Percentiles rank a stretch among this genome's conserved stretches.
These are phyloP conservation scores for Wickerhamomyces rabaulensis DNA, from an alignment of 805 yeast genomes.

Conservation along the genomic window DNA sequence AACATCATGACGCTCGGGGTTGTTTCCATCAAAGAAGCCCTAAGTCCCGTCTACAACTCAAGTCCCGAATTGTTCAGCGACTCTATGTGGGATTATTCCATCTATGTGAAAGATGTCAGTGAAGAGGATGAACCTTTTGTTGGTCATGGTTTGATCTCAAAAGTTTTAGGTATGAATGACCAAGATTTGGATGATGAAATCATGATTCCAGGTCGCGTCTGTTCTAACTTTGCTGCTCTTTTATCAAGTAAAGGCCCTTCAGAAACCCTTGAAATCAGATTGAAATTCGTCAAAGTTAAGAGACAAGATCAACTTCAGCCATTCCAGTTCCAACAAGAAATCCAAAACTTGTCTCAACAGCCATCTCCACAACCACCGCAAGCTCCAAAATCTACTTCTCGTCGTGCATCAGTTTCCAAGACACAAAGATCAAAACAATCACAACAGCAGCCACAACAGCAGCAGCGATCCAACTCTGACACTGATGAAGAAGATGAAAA, in stretches of 20 bases:
- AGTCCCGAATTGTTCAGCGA: conserved; percentile 37
- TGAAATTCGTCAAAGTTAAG: conserved; percentile 34
- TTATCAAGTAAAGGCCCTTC: conserved; percentile 29
- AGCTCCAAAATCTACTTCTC: too few relatives aligned
- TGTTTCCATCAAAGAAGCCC: conserved; percentile 38
- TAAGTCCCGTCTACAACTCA: conserved; percentile 40
- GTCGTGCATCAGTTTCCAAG: too few relatives aligned
- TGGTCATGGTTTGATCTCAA: conserved; percentile 39
- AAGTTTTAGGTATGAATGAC: conserved; percentile 23
- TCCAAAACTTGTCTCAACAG: conserved; percentile 2
- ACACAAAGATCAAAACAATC: neutral
- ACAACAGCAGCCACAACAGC: conserved; percentile 4
- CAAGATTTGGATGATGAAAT: conserved; percentile 21
- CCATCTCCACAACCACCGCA: conserved; percentile 4
- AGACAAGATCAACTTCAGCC: conserved; percentile 5
- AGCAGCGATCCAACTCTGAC: conserved; percentile 14
- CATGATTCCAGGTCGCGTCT: conserved; percentile 51
- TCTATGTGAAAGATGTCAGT: conserved; percentile 42
- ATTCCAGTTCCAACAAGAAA: conserved; percentile 9
- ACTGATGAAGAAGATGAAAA: conserved; percentile 20
- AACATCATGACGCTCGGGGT: conserved; percentile 39
- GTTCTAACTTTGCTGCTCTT: conserved; percentile 50
- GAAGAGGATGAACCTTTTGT: conserved; percentile 49
- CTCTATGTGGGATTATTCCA: conserved; percentile 39
- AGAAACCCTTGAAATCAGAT: conserved; percentile 52